These are phyloP conservation scores for Irpex rosettiformis DNA, from an alignment of 1,284 basidiomycete species.

Conservation along the genomic window DNA sequence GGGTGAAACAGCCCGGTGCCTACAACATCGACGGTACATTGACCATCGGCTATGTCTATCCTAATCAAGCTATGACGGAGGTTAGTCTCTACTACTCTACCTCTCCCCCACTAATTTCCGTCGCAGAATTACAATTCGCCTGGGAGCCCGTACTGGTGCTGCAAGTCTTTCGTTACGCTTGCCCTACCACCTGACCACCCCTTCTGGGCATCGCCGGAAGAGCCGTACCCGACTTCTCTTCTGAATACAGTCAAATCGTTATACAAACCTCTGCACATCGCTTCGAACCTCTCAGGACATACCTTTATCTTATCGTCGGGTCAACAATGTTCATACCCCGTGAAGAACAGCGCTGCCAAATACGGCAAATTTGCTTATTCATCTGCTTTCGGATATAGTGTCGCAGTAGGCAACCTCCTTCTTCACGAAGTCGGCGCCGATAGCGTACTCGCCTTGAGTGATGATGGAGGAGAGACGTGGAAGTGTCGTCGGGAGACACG, in stretches of 20 bases:
- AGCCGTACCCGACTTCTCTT: slow-evolving; percentile 51
- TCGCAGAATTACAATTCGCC: slow-evolving; percentile 70
- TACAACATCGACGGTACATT: slow-evolving; percentile 65
- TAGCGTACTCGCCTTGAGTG: slow-evolving; percentile 55
- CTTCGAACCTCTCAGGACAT: slow-evolving; percentile 60
- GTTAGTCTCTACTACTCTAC: slow-evolving; percentile 6
- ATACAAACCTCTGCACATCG: slow-evolving; percentile 66
- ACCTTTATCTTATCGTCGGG: slow-evolving; percentile 73
- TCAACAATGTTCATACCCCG: slow-evolving; percentile 75
- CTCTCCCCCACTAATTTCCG: background rate
- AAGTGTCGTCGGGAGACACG: slow-evolving; percentile 60
- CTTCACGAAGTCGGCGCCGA: slow-evolving; percentile 73
- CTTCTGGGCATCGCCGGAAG: slow-evolving; percentile 68
- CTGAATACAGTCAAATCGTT: slow-evolving; percentile 46
- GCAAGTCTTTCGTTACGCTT: slow-evolving; percentile 74
- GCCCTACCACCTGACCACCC: slow-evolving; percentile 61
- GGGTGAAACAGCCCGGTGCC: slow-evolving; percentile 59
- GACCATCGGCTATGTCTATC: slow-evolving; percentile 72
- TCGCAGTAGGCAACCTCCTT: slow-evolving; percentile 57
- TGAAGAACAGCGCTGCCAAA: slow-evolving; percentile 75
- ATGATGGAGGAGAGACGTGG: slow-evolving; percentile 51
- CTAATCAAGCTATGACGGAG: slow-evolving; percentile 73
- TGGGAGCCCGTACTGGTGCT: slow-evolving; percentile 82
- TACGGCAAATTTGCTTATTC: slow-evolving; percentile 78
- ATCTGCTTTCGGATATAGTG: slow-evolving; percentile 72